phyloP scores from a whole-genome alignment of 805 yeast species.

The Vanderwaltozyma yarrowii region DNA sequence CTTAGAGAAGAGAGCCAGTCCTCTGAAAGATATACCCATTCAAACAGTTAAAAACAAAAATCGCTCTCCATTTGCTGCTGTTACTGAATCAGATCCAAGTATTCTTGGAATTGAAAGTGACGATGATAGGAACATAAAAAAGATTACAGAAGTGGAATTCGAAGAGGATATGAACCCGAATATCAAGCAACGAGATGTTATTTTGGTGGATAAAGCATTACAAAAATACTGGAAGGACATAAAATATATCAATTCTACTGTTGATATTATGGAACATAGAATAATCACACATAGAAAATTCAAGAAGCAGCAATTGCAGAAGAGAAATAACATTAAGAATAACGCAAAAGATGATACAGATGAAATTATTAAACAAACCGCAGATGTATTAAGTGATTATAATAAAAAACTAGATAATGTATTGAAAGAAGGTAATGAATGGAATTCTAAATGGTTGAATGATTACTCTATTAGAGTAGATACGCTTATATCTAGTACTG shows the following conservation, averaged over 20 bases:
- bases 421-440: constrained; percentile 22
- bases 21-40: not conserved
- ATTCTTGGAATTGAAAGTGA: not conserved
- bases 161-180: too few species aligned
- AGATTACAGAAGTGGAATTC: not conserved
- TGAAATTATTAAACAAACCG: constrained; percentile 10
- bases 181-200: not conserved
- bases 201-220: constrained; percentile 15
- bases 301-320: constrained; percentile 12
- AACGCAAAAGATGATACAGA: constrained; percentile 12
- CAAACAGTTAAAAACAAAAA: not conserved
- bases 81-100: not conserved
- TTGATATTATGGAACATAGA: constrained; percentile 19
- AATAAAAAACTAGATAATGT: constrained; percentile 20
- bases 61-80: not conserved
- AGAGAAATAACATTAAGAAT: constrained; percentile 8
- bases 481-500: constrained; percentile 49
- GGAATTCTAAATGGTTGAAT: constrained; percentile 23
- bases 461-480: constrained; percentile 47
- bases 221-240: constrained; percentile 20
- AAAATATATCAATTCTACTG: constrained; percentile 17
- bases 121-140: not conserved
- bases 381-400: constrained; percentile 13
- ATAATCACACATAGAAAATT: constrained; percentile 15
- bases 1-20: not conserved